Base-by-base conservation (phyloP, 305 asterid species). In the Caryopteris hybrid region DNA sequence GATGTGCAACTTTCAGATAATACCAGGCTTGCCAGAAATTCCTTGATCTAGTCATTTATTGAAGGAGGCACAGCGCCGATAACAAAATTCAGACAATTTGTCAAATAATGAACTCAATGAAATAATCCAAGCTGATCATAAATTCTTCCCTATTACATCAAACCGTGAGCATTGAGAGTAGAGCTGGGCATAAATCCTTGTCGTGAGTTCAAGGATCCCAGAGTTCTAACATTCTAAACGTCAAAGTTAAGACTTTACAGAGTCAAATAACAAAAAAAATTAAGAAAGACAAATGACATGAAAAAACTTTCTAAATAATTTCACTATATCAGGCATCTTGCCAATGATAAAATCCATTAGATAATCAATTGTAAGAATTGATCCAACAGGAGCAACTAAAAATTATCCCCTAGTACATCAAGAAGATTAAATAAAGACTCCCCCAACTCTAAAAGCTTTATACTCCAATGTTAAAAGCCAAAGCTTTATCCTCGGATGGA, bases 341-440 rank as follows among this genome's bases (percentile, higher is more conserved):
- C 64, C 64, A 41, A 53, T 50, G 45, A 61, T 67, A 61, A 54
- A 61, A 74, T 48, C 23, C 59, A 33, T 18, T 21, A 3, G 39
- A 59, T 25, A 57, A 66, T 43, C 76, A 64, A 59, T 61, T 61
- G 61, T 8, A 66, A 9, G 46, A 68, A 74, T 62, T 46, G 57
- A 72, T 62, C 45, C 57, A 66, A 61, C 61, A 68, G 61, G 46
- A 62, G 64, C 59, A 76, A 76, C 68, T 31, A 68, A 68, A n/a
- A 52, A 70, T 50, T 21, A 36, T 43, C n/a, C 47, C 76, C 70
- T 38, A 60, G 17, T 23, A 71, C 71, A 70, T 65, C 58, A 50
- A 27, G 34, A 53, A 36, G 6, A 54, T 41, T 18, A 48, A 52
- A 54, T 41, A n/a, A 56, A 31, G n/a, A 53, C 43, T 66, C 69